Conservation (phyloP, 805 yeast genomes). For the Yarrowia phangngaensis region DNA sequence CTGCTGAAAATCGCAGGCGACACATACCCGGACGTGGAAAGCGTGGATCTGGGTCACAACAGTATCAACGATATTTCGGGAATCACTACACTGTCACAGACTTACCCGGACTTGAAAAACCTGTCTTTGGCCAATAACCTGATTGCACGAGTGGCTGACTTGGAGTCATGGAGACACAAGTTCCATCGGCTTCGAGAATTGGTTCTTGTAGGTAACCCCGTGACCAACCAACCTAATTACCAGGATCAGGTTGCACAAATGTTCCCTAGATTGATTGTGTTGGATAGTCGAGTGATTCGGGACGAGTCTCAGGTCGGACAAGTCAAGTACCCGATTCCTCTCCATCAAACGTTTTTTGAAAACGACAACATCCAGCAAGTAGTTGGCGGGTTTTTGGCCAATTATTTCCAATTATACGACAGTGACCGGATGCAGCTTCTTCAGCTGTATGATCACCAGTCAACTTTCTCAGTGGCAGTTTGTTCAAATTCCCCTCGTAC, state of each 20-base stretch:
- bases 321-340: constrained; percentile 38
- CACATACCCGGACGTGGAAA: constrained; percentile 51
- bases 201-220: constrained; percentile 73
- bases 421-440: constrained; percentile 63
- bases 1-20: constrained; percentile 73
- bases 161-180: constrained; percentile 76
- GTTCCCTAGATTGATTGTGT: constrained; percentile 75
- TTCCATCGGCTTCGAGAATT: constrained; percentile 70
- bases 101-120: constrained; percentile 74
- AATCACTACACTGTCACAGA: constrained; percentile 60
- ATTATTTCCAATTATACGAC: constrained; percentile 81
- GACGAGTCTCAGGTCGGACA: constrained; percentile 53
- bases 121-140: constrained; percentile 76
- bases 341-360: constrained; percentile 74
- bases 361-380: constrained; percentile 62
- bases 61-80: constrained; percentile 56
- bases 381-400: constrained; percentile 72
- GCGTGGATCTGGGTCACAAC: constrained; percentile 54
- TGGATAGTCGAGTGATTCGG: constrained; percentile 75
- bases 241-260: constrained; percentile 59
- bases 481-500: constrained; percentile 65
- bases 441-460: constrained; percentile 71
- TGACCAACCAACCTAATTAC: constrained; percentile 48
- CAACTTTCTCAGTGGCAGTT: constrained; percentile 77
- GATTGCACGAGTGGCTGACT: constrained; percentile 52